Base-by-base conservation (phyloP, 2,329 filamentous ascomycete genomes). In the Penicillium sp. region DNA sequence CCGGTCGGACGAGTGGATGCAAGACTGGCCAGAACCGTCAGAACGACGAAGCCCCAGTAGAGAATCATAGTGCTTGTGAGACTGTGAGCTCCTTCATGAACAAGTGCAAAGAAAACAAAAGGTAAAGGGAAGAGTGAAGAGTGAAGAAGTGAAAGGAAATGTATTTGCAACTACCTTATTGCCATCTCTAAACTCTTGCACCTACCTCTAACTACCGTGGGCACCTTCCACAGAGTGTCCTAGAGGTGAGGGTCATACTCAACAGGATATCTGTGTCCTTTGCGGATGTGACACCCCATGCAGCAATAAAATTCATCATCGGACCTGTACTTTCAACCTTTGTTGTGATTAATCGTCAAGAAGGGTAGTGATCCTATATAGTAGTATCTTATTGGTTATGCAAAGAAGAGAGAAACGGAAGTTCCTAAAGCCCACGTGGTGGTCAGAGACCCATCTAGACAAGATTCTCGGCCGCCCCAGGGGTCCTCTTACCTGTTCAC, bases 1-100 rank as follows among this genome's bases (percentile, higher is more conserved):
- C 49, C 47, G 18, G 62, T 56, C 31, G 66, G 65, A 18, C 53
- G 48, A 18, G 66, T 62, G 2, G 63, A 59, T 49, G 55, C 53
- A 3, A 53, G 47, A 9, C 52, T 50, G n/a, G 53, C 55, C 53
- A 66, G 56, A 22, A 58, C 57, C 8, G 53, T 35, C 8, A 61
- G 44, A 34, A 48, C 39, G 37, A 38, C 31, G 24, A 40, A 16
- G 13, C 37, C 13, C n/a, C n/a, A 20, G 18, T 31, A 20, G 35
- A 50, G 11, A 16, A 40, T 14, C 47, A 50, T 50, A 7, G 26
- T 31, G 18, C n/a, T 44, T 18, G 16, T 2, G 7, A 22, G 43
- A 22, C 11, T 32, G 5, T 46, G 7, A 34, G 13, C 8, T n/a
- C 9, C 13, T 42, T 24, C 1, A 10, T 2, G 9, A 6, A 11